These are phyloP conservation scores for Physcomitrium patens DNA, from an alignment of 225 moss, liverwort and hornwort genomes.

Conservation along the genomic window DNA sequence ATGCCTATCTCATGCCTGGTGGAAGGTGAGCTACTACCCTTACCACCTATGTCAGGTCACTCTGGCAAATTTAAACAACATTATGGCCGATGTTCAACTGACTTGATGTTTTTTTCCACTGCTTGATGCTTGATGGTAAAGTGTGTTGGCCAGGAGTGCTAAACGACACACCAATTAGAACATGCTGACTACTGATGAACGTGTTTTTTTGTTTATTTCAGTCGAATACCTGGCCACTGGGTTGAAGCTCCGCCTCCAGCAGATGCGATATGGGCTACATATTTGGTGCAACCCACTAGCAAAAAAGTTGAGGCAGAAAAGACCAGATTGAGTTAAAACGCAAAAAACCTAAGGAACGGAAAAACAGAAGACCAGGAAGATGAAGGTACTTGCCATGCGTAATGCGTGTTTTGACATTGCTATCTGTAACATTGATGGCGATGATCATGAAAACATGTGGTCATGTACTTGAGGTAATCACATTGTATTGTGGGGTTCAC, in stretches of 20 bases:
- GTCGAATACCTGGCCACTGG: slow-evolving; percentile 95
- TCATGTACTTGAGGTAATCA: too few relatives aligned
- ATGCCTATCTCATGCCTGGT: slow-evolving; percentile 87
- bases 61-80: slow-evolving; percentile 11
- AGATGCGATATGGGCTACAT: slow-evolving; percentile 89
- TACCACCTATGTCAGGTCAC: slow-evolving; percentile 17
- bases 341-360: slow-evolving; percentile 37
- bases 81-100: not conserved
- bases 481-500: too few relatives aligned
- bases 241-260: slow-evolving; percentile 81
- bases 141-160: slow-evolving; percentile 14
- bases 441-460: not conserved
- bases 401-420: not conserved
- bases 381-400: slow-evolving; percentile 12
- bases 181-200: slow-evolving; percentile 19
- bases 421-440: slow-evolving; percentile 2
- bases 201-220: slow-evolving; percentile 45
- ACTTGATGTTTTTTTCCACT: slow-evolving; percentile 2
- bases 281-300: slow-evolving; percentile 50
- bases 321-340: slow-evolving; percentile 12
- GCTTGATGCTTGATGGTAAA: slow-evolving; percentile 9
- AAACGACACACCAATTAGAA: not conserved
- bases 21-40: slow-evolving; percentile 68
- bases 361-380: slow-evolving; percentile 31
- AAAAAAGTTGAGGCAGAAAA: slow-evolving; percentile 20